These are phyloP conservation scores for Hermanozyma aechmeae DNA, from an alignment of 805 yeast genomes.

Conservation along the genomic window DNA sequence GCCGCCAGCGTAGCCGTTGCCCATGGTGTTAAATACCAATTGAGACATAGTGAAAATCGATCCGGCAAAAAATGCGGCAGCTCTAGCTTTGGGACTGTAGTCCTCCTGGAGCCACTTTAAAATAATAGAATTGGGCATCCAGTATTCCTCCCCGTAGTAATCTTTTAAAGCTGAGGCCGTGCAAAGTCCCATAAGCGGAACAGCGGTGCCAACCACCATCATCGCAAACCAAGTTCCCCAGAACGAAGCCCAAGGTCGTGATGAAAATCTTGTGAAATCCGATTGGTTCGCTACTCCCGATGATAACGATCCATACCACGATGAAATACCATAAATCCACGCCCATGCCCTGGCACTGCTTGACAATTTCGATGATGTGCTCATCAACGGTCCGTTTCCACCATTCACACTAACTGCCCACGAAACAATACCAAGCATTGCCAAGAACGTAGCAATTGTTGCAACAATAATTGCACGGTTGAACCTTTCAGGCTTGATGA, in stretches of 20 bases:
- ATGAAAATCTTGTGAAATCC: slow-evolving; percentile 31
- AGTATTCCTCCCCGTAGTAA: slow-evolving; percentile 26
- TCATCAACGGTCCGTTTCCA: slow-evolving; percentile 18
- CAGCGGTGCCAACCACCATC: slow-evolving; percentile 30
- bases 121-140: slow-evolving; percentile 39
- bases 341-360: neutral
- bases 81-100: slow-evolving; percentile 31
- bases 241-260: slow-evolving; percentile 14
- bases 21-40: slow-evolving; percentile 25
- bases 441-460: slow-evolving; percentile 17
- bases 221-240: slow-evolving; percentile 26
- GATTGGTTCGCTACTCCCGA: slow-evolving; percentile 32
- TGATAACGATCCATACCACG: slow-evolving; percentile 17
- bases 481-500: slow-evolving; percentile 35
- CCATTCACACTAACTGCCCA: slow-evolving; percentile 17
- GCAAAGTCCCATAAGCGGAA: slow-evolving; percentile 38
- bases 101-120: slow-evolving; percentile 30
- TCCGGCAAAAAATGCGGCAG: slow-evolving; percentile 38
- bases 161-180: slow-evolving; percentile 34
- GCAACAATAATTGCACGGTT: slow-evolving; percentile 17
- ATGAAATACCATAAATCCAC: slow-evolving; percentile 1
- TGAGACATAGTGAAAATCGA: slow-evolving; percentile 23
- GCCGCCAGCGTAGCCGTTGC: slow-evolving; percentile 27
- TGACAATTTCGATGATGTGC: slow-evolving; percentile 1
- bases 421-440: slow-evolving; percentile 27